These are phyloP conservation scores for Podospora didyma DNA, from an alignment of 495 filamentous ascomycete genomes.

Conservation along the genomic window DNA sequence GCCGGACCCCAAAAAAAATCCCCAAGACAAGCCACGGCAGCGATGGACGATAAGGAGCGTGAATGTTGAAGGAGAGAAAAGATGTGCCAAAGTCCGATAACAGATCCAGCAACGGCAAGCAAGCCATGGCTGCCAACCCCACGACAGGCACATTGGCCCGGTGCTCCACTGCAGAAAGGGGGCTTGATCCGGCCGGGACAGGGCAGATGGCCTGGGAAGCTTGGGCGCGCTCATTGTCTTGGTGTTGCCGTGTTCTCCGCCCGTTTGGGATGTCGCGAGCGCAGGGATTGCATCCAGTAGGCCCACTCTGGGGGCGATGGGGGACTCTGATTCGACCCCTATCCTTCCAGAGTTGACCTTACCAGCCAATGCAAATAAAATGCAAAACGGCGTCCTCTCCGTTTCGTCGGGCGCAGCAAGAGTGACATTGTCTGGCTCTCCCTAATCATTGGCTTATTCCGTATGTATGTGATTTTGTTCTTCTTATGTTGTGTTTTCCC, in stretches of 20 bases:
- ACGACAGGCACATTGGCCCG: constrained; percentile 12
- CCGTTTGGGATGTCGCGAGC: constrained; percentile 8
- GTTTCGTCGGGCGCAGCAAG: too few relatives aligned
- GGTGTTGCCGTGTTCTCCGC: constrained; percentile 10
- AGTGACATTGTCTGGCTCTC: too few relatives aligned
- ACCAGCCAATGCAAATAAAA: background rate
- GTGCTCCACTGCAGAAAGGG: constrained; percentile 18
- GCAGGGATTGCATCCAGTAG: constrained; percentile 5
- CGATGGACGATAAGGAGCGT: constrained; percentile 21
- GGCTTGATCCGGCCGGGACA: constrained; percentile 7
- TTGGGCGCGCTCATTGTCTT: constrained; percentile 6
- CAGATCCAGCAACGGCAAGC: constrained; percentile 12
- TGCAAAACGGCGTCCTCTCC: background rate
- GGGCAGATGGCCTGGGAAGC: constrained; percentile 5
- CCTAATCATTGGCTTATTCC: too few relatives aligned
- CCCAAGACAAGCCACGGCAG: constrained; percentile 20
- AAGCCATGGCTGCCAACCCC: constrained; percentile 16
- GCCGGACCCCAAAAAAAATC: constrained; percentile 14
- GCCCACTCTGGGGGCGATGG: background rate
- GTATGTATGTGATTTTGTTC: background rate
- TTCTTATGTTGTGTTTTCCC: background rate
- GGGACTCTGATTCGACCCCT: constrained; percentile 4
- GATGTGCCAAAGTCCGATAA: constrained; percentile 14
- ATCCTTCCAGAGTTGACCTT: background rate
- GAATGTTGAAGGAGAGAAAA: constrained; percentile 18